Conservation (phyloP, 2,329 filamentous ascomycete species). For the Fusarium coicis region DNA sequence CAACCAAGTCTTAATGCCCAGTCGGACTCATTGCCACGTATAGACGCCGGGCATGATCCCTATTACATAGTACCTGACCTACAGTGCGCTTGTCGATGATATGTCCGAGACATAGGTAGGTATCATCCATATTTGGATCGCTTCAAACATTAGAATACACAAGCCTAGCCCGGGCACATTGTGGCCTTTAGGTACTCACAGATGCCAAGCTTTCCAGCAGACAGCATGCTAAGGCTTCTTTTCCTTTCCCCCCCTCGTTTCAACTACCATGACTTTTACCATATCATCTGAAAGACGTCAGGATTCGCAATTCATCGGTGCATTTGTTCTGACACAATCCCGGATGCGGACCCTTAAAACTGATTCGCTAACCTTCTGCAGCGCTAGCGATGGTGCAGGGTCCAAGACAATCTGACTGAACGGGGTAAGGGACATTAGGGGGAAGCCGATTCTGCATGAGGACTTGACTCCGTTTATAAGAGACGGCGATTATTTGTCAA, state of each 20-base stretch:
- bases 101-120: conserved; percentile 22
- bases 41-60: not conserved
- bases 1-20: not conserved
- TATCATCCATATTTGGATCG: not conserved
- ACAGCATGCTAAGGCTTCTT: not conserved
- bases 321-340: conserved; percentile 27
- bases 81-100: conserved; percentile 1
- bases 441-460: conserved; percentile 18
- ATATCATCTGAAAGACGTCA: not conserved
- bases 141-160: not conserved
- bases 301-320: conserved; percentile 14
- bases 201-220: not conserved
- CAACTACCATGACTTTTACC: not conserved
- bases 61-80: not conserved
- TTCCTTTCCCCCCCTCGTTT: conserved; percentile 1
- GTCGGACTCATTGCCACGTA: not conserved
- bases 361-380: conserved; percentile 31
- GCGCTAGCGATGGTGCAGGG: conserved; percentile 36
- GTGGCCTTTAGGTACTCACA: not conserved
- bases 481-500: not conserved
- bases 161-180: conserved; percentile 10
- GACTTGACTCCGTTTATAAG: conserved; percentile 7
- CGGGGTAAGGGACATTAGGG: conserved; percentile 27
- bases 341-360: conserved; percentile 19
- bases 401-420: conserved; percentile 37